Evolutionary conservation across 2,329 filamentous ascomycete species (phyloP), one percentile per base, ranked within the genome.

Genomic region (Fusarium xyrophilum): DNA sequence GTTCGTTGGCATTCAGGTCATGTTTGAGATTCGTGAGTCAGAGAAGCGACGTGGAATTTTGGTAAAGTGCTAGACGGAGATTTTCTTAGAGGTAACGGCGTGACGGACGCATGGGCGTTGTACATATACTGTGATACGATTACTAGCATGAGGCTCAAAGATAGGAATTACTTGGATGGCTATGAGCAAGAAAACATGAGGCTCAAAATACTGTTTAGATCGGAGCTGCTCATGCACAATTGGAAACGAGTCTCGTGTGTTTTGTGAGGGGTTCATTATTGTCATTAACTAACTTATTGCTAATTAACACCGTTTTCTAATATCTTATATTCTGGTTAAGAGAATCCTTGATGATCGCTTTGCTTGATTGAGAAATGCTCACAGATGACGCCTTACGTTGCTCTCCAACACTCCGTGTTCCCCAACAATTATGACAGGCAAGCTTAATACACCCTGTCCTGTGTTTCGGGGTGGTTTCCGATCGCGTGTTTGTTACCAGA

Each of bases 11-110:
- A 87, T 91, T 42, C 95, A 98, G 81, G 82, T 97, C 75, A 99
- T 99, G 96, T 97, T 98, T 82, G 96, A 99, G 82, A 86, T 96
- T 71, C 85, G 96, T 54, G 93, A 97, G 81, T 84, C 86, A 42
- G 96, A 99, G 83, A 88, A 89, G 79, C 86, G 95, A 73, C 88
- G 87, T 71, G 96, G 96, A 1, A 90, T 97, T 61, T 85, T 88
- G 71, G 78, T 97, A 79, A 97, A 93, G 81, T 98, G 93, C 78
- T 97, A 79, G 62, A 66, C 15, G 21, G 32, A 46, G 11, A 42
- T 21, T 47, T 38, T n/a, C 7, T 25, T 13, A n/a, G 39, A 25
- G 23, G 43, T 19, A 33, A 21, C 33, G 17, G 23, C 30, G 47
- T 30, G 50, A 19, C n/a, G 28, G 35, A 36, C 39, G 28, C 44